phyloP scores from a whole-genome alignment of 805 yeast species.

The Starmera quercuum region DNA sequence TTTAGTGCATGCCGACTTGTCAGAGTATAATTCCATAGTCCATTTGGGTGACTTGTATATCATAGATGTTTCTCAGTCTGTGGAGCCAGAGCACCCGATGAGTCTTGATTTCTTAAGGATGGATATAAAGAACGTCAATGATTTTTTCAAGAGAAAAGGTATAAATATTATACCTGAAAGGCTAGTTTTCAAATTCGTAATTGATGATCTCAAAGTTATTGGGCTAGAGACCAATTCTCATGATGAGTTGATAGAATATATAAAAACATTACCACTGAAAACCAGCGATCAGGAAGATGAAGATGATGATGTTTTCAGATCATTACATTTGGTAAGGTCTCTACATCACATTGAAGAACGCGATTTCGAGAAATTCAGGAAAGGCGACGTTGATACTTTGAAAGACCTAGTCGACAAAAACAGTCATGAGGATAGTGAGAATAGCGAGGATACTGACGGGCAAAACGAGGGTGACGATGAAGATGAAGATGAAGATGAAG shows the following conservation, averaged over 20 bases:
- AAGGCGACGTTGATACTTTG: slow-evolving; percentile 76
- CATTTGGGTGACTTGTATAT: slow-evolving; percentile 74
- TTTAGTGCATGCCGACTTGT: slow-evolving; percentile 91
- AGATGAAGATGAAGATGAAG: slow-evolving; percentile 26
- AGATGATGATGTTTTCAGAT: slow-evolving; percentile 84
- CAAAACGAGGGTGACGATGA: slow-evolving; percentile 19
- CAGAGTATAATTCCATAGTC: slow-evolving; percentile 88
- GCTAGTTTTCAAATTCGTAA: slow-evolving; percentile 70
- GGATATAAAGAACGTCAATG: slow-evolving; percentile 96
- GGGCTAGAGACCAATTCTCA: slow-evolving; percentile 28
- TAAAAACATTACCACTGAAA: slow-evolving; percentile 51
- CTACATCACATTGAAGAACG: slow-evolving; percentile 83
- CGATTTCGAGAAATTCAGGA: slow-evolving; percentile 71
- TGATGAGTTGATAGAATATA: slow-evolving; percentile 32
- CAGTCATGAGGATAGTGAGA: slow-evolving; percentile 11
- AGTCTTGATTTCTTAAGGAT: slow-evolving; percentile 89
- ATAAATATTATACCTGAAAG: slow-evolving; percentile 79
- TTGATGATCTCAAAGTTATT: slow-evolving; percentile 34
- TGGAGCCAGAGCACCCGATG: slow-evolving; percentile 97
- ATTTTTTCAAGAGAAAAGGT: slow-evolving; percentile 68
- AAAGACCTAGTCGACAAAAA: slow-evolving; percentile 46
- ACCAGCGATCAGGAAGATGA: slow-evolving; percentile 43
- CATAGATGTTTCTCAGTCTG: slow-evolving; percentile 95
- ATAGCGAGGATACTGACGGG: slow-evolving; percentile 8
- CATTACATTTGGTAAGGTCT: slow-evolving; percentile 68